These are phyloP conservation scores for Stachybotrys echinatus DNA, from an alignment of 2,329 filamentous ascomycete species.

Conservation along the genomic window DNA sequence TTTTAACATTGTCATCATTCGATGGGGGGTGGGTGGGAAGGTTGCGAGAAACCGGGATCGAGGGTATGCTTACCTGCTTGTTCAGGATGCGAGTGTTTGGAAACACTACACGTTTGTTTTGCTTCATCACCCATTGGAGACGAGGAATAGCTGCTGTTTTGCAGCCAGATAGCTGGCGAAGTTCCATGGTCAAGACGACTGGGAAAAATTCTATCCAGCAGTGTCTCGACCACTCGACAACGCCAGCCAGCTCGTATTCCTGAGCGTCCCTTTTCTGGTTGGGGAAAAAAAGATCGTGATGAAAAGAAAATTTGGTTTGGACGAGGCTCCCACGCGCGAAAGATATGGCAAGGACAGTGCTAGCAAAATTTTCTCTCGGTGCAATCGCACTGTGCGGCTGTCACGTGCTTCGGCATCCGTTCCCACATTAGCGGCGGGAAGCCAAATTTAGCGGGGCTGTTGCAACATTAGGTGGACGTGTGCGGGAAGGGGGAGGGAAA, in stretches of 20 bases:
- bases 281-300: slow-evolving; percentile 11
- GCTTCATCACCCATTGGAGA: background rate
- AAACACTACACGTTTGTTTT: background rate
- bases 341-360: slow-evolving; percentile 28
- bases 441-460: background rate
- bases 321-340: slow-evolving; percentile 11
- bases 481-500: background rate
- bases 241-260: no score
- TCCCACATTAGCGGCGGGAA: background rate
- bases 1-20: slow-evolving; percentile 66
- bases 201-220: no score
- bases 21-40: slow-evolving; percentile 17
- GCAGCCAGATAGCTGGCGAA: no score
- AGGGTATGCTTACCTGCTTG: background rate
- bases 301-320: slow-evolving; percentile 9
- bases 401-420: slow-evolving; percentile 17
- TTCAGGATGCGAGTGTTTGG: background rate
- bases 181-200: no score
- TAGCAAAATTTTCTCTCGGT: slow-evolving; percentile 17
- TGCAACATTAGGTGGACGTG: background rate
- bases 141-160: background rate
- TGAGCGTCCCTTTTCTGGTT: no score
- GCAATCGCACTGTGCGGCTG: slow-evolving; percentile 14
- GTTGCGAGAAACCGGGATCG: slow-evolving; percentile 6
- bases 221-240: no score